A percentile compares a stretch with the other conserved stretches of the same genome.
Evolutionary conservation across 208 protist genomes (phyloP).

Genomic region (Polymyxa betae): DNA sequence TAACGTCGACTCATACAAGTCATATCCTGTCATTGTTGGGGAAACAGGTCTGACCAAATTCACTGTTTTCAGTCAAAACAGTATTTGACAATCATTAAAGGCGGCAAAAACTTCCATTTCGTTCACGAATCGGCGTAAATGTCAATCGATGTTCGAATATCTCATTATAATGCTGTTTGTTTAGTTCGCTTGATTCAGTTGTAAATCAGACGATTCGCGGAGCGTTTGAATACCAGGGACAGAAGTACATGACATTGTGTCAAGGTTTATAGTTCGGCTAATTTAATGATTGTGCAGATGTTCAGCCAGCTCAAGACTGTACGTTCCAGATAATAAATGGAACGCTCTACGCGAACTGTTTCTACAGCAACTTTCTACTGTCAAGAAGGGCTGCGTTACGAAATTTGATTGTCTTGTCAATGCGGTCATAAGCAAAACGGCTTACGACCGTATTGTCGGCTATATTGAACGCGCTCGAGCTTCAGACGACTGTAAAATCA

Average conservation of each 20-base stretch:
- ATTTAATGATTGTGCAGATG: conserved; percentile 69
- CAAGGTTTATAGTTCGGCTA: not conserved
- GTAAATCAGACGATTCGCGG: conserved; percentile 84
- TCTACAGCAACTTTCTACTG: conserved; percentile 77
- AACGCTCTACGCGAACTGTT: conserved; percentile 81
- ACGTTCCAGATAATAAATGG: conserved; percentile 88
- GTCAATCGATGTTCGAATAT: not conserved
- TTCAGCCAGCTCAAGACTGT: conserved; percentile 79
- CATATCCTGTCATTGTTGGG: conserved; percentile 91
- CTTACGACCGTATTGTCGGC: conserved; percentile 86
- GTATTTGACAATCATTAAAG: conserved; percentile 59
- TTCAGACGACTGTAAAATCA: conserved; percentile 69
- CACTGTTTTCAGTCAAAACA: not conserved
- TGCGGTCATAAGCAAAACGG: conserved; percentile 90
- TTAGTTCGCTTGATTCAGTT: conserved; percentile 73
- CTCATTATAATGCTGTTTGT: not conserved
- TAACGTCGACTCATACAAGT: conserved; percentile 84
- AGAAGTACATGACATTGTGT: conserved; percentile 79
- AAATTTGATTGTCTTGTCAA: conserved; percentile 88
- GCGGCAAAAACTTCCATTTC: conserved; percentile 93
- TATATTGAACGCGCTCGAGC: conserved; percentile 91
- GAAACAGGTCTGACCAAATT: conserved; percentile 76
- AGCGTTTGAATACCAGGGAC: conserved; percentile 93
- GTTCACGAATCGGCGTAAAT: conserved; percentile 84
- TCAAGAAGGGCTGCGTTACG: conserved; percentile 87